Base-by-base conservation (phyloP, 164 flowering plant genomes). In the Umbilicus rupestris region DNA sequence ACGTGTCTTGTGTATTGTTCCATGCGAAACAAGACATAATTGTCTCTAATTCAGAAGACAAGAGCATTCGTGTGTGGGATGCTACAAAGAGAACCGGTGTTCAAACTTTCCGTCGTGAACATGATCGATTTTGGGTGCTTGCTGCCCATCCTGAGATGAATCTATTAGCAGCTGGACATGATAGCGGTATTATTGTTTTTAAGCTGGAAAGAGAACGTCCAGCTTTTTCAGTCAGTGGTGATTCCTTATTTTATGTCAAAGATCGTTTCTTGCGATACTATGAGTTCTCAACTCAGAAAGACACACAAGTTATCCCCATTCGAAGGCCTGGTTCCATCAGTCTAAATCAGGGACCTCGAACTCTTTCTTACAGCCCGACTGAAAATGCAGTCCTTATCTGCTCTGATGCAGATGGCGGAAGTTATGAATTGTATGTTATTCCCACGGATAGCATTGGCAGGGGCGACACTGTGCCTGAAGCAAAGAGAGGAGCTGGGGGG, bases 171-270 rank as follows among this genome's bases (percentile, higher is more conserved):
- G 98, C 98, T 72, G 98, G 98, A 60, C 98, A 92, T 74, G 98
- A 90, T 37, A 76, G 79, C 64, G 79, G 79, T 59, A 79, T 79
- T 95, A 85, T 91, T 66, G 93, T 91, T 28, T 91, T 88, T 58
- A 91, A 91, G 78, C 72, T 91, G 81, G 93, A 91, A 80, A 87
- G 97, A 79, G 97, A 91, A 69, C 71, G 95, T 2, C 95, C 97
- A 49, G 92, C 91, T 17, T 90, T 88, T 77, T 73, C 88, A 14
- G 83, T 85, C 33, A 85, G 88, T 70, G 91, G 92, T 39, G 95
- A 87, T 73, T 73, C 78, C 9, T 30, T 86, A 62, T 89, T 79
- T 70, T 92, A 84, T 70, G 77, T 70, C 42, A 92, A 88, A 75
- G 96, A 92, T 47, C 86, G 95, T n/a, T 88, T 88, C 68, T 72